Conservation (phyloP, 805 yeast genomes). For the Yamadazyma scolyti region DNA sequence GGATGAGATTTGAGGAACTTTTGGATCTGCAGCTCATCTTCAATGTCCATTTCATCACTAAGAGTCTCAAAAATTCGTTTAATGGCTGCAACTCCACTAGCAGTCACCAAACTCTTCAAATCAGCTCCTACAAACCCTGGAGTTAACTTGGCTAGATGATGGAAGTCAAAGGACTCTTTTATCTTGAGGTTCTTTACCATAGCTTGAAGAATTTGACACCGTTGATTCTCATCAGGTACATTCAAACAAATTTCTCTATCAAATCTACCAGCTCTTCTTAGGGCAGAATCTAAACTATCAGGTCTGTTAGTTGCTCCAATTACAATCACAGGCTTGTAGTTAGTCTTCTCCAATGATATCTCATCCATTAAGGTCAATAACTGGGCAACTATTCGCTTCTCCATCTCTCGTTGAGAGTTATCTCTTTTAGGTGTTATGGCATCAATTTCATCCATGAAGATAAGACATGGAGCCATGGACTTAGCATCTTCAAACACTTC, state of each 20-base stretch:
- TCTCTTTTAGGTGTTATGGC: conserved; percentile 98
- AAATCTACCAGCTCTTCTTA: conserved; percentile 94
- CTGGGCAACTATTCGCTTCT: conserved; percentile 93
- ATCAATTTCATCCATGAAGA: conserved; percentile 95
- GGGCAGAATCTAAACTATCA: conserved; percentile 89
- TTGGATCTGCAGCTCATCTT: conserved; percentile 39
- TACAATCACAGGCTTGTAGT: conserved; percentile 88
- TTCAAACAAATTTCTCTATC: conserved; percentile 91
- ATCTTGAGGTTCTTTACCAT: conserved; percentile 68
- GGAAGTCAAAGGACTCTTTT: conserved; percentile 55
- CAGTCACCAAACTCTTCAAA: conserved; percentile 86
- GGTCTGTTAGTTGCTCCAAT: conserved; percentile 98
- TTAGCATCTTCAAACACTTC: conserved; percentile 94
- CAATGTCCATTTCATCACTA: conserved; percentile 37
- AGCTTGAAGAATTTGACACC: conserved; percentile 70
- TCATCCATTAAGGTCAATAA: conserved; percentile 93
- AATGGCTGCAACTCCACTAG: conserved; percentile 93
- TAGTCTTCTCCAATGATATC: conserved; percentile 79
- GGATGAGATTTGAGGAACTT: conserved; percentile 73
- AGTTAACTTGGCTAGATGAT: conserved; percentile 79
- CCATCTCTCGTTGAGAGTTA: conserved; percentile 95
- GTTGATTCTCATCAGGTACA: conserved; percentile 87
- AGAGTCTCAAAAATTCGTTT: conserved; percentile 78
- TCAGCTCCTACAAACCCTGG: conserved; percentile 99
- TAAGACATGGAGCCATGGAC: conserved; percentile 81